Base-by-base conservation (phyloP, 2,329 filamentous ascomycete genomes). In the Aspergillus viridinutans region DNA sequence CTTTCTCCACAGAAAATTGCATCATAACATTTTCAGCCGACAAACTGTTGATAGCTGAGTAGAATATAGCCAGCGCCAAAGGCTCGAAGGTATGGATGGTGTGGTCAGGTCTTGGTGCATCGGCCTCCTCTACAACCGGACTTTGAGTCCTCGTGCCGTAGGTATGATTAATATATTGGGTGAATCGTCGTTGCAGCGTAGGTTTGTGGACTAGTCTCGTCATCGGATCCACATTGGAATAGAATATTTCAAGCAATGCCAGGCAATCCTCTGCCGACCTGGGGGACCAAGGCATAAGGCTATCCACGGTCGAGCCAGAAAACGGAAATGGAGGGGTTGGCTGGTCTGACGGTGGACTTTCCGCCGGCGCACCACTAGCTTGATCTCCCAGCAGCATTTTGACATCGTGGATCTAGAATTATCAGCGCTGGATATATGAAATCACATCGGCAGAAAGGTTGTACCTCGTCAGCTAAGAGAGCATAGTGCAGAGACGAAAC, bases 401-500 rank as follows among this genome's bases (percentile, higher is more conserved):
- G 14, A 57, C 43, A 54, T 57, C 55, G n/a, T 54, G 38, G n/a
- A 57, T 57, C 50, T 57, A 45, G 25, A 6, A 38, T 25, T 29
- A 50, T 54, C 9, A 54, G 43, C 52, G 29, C 9, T 26, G n/a
- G 38, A 20, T n/a, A 20, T 17, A 42, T 42, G 6, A 20, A n/a
- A 20, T 20, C 10, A 9, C n/a, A 20, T 12, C 3, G 20, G 26
- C n/a, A 29, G 28, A 29, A 23, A n/a, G 12, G 23, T 53, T 45
- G 14, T 50, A 59, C 57, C 54, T 59, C 57, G 8, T 57, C 57
- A 23, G 57, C 57, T 17, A 59, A 26, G 14, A 59, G 54, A 21
- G 57, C 57, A 45, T 57, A 59, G 40, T 59, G 57, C 10, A 57
- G 47, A 47, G 54, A 59, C 17, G 57, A 59, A 45, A 59, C 57